Base-by-base conservation (phyloP, 306 rosid genomes). In the Prunus campanulata region DNA sequence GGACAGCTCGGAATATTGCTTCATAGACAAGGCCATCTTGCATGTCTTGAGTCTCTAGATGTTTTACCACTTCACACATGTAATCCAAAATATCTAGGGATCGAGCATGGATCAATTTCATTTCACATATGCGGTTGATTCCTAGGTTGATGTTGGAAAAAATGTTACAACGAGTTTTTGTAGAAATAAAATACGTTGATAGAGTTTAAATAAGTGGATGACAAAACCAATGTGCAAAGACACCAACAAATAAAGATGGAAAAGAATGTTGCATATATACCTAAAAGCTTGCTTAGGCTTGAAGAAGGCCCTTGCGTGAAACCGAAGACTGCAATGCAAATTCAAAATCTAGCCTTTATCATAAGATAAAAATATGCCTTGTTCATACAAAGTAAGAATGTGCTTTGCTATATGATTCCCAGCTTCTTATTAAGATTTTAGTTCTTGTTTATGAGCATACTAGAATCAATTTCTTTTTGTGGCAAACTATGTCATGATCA, bases 1-100 rank as follows among this genome's bases (percentile, higher is more conserved):
- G 24, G 0, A 52, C 48, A 4, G 82, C 79, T 10, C 0, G 30
- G 12, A 30, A 6, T 25, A 68, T 2, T 46, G 82, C n/a, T 0
- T 0, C 0, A 25, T 5, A 2, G 18, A 48, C 50, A 0, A 6
- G 0, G 2, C 35, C 19, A 1, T 1, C 5, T 2, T 22, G 0
- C 48, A 20, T 4, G 11, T 63, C 22, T 8, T 1, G 2, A 0
- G 0, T 0, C 1, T 16, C 18, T 5, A 70, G 63, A 4, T 44
- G 0, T 16, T 11, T 5, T 11, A 63, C 11, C 32, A 2, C 66
- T 0, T 69, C 3, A 5, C 85, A 68, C n/a, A 64, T 68, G 13
- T 2, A 19, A 3, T 2, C 3, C 13, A 82, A 24, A 51, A 78
- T 30, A 13, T 82, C 8, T 7, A 0, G 11, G 8, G 72, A 24